Base-by-base conservation (phyloP, 495 filamentous ascomycete species). In the Xylaria intraflava region DNA sequence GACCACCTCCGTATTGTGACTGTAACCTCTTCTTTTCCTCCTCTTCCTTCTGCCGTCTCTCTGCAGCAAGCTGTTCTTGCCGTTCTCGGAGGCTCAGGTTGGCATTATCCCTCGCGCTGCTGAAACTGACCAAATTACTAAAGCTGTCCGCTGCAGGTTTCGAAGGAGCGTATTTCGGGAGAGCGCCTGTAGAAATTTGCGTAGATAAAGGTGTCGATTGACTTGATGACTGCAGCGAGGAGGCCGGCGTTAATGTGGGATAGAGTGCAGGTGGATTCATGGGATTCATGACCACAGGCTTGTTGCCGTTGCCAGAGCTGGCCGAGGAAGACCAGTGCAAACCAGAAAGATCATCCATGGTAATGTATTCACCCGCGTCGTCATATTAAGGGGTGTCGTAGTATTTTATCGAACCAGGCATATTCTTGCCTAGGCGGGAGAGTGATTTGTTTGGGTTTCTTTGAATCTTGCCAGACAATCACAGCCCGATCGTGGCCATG, bases 81-180 rank as follows among this genome's bases (percentile, higher is more conserved):
- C 88, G 88, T 65, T 97, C 89, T 50, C 85, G 78, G 6, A 98
- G 77, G 1, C 85, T 87, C 0, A 95, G 72, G 54, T 84, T 90
- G 65, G 78, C 83, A n/a, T 69, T 76, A 24, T 74, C 62, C 59
- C 86, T 86, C n/a, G 82, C 76, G 11, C 81, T 70, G 42, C 81
- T 82, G 54, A 92, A 88, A 39, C 82, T 85, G 19, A 96, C 85
- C 17, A 98, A 75, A 62, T 86, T 89, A 56, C 91, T 86, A 65
- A 98, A 98, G 73, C 87, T 94, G 66, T 96, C 92, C 48, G 78
- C 78, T 5, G 78, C 75, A 1, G 86, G 79, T 31, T 85, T 86
- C 6, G 81, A 64, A 4, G 80, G 61, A 58, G 83, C 81, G 0
- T 82, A 75, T 17, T 69, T 74, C 75, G 74, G 24, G 67, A 60